Conservation (phyloP, 106 monocot genomes). For the Dioscorea alata region DNA sequence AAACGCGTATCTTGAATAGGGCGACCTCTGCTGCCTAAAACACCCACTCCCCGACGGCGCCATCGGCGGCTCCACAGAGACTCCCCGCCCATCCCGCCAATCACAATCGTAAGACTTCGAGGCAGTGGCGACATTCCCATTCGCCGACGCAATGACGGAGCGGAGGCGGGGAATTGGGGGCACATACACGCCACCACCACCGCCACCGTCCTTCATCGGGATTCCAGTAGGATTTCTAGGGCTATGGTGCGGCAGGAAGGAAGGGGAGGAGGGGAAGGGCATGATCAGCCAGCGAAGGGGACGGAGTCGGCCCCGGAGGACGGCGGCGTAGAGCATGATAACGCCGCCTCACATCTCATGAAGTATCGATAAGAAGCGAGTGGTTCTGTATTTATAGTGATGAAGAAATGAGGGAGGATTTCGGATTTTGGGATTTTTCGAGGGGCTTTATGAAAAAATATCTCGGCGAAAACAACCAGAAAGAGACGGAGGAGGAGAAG, state of each 20-base stretch:
- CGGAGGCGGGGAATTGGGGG: slow-evolving; percentile 1
- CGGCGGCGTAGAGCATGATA: slow-evolving; percentile 1
- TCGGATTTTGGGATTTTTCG: background rate
- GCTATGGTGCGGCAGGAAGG: background rate
- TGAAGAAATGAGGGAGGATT: background rate
- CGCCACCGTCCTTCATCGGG: background rate
- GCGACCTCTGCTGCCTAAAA: slow-evolving; percentile 12
- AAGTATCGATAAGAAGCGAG: background rate
- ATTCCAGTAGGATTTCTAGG: background rate
- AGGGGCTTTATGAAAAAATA: background rate
- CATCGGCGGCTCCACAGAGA: background rate
- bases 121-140: background rate
- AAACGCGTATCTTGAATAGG: slow-evolving; percentile 25
- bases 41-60: background rate
- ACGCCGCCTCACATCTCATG: background rate
- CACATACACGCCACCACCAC: background rate
- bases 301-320: background rate
- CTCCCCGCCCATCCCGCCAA: slow-evolving; percentile 22
- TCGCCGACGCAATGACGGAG: background rate
- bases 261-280: background rate
- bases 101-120: slow-evolving; percentile 11
- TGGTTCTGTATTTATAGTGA: too few species aligned
- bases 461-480: too few species aligned
- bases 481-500: too few species aligned
- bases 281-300: background rate